A percentile compares a stretch with the other conserved stretches of the same genome.
These are phyloP conservation scores for Pelargonium fulgidum DNA, from an alignment of 441 rosid species.

Conservation along the genomic window DNA sequence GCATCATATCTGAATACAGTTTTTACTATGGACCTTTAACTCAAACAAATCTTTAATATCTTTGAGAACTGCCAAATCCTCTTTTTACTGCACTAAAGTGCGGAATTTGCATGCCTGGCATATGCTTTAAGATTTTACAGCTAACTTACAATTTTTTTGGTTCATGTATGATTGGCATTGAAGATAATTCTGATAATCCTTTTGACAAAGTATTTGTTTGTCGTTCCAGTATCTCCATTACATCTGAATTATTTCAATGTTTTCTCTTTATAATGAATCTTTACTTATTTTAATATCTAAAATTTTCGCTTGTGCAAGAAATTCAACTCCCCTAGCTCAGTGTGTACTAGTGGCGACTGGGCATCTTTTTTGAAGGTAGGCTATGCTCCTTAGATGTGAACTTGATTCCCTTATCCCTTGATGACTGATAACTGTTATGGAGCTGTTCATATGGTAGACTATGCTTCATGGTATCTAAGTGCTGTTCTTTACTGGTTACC, in stretches of 20 bases:
- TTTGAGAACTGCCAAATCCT: not conserved
- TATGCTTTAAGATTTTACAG: conserved; percentile 13
- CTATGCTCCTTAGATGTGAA: conserved; percentile 11
- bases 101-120: conserved; percentile 5
- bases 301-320: conserved; percentile 43
- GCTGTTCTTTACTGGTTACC: conserved; percentile 1
- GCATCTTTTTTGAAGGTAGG: conserved; percentile 79
- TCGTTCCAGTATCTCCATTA: conserved; percentile 4
- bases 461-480: not conserved
- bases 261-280: conserved; percentile 11
- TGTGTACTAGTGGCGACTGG: conserved; percentile 73
- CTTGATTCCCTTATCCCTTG: conserved; percentile 16
- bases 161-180: conserved; percentile 8
- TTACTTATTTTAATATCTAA: conserved; percentile 8
- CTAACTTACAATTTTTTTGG: not conserved
- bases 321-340: conserved; percentile 86
- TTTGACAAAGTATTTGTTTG: not conserved
- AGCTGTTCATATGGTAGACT: conserved; percentile 9
- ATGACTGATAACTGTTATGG: not conserved
- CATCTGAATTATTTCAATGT: conserved; percentile 19
- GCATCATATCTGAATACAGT: not conserved
- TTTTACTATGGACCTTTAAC: not conserved
- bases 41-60: conserved; percentile 7
- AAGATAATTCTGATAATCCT: not conserved
- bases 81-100: conserved; percentile 11